Base-by-base conservation (phyloP, 1,284 basidiomycete species). In the Ustilago tritici region DNA sequence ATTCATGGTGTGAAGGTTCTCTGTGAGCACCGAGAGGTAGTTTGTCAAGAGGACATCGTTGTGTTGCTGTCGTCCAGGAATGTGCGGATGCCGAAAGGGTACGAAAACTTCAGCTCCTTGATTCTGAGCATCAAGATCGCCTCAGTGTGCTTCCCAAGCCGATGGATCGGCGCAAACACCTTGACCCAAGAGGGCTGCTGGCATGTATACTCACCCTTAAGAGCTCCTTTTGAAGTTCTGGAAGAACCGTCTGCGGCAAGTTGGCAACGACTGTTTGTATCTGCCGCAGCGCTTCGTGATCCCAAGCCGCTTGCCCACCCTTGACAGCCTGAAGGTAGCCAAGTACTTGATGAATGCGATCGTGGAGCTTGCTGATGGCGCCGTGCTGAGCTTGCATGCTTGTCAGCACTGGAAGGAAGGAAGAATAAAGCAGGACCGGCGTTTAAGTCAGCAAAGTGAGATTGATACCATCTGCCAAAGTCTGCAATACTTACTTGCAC, bases 291-390 rank as follows among this genome's bases (percentile, higher is more conserved):
- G 92, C 90, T 23, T 91, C 90, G 81, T 95, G 91, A 86, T 82
- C 80, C 65, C 66, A 70, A 5, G 65, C 43, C 28, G 72, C 59
- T 15, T 58, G 62, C 1, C 78, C 78, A 12, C 38, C 56, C 28
- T 72, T 78, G 23, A 82, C 70, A 0, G 61, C 65, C 28, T 61
- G 47, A 12, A 84, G 57, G 86, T 99, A 98, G 84, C 91, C 89
- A 8, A 93, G 90, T 8, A 98, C 90, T 3, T 95, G 88, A 54
- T 91, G 81, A 65, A 98, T 93, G 61, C 96, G 91, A 80, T 97
- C 94, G 79, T 95, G 91, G 69, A 99, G 89, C 95, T 98, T 98
- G 84, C 93, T 92, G 66, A 98, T 93, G 9, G 97, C 96, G 62
- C 95, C 95, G 75, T 95, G 90, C 87, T 98, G 95, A 8, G 94